phyloP scores from a whole-genome alignment of 106 monocot species.

The Dendrobium catenatum region DNA sequence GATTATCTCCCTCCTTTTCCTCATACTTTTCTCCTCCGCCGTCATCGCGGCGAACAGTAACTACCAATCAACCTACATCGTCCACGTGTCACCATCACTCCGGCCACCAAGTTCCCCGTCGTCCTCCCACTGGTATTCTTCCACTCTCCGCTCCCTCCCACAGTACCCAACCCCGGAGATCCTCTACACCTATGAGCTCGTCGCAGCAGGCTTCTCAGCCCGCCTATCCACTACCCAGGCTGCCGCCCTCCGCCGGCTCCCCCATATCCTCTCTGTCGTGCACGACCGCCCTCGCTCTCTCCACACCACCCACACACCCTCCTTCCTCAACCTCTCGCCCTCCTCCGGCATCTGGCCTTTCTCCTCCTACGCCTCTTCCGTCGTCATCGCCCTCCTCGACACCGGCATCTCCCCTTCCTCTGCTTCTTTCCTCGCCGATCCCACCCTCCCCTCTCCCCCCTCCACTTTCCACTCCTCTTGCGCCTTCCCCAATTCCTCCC shows the following conservation, averaged over 20 bases:
- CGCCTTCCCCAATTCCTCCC: constrained; percentile 25
- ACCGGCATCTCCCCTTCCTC: constrained; percentile 46
- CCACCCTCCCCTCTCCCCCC: constrained; percentile 19
- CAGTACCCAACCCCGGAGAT: constrained; percentile 26
- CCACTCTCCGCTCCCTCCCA: constrained; percentile 53
- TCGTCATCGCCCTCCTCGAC: constrained; percentile 48
- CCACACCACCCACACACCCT: constrained; percentile 76
- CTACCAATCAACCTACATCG: constrained; percentile 1
- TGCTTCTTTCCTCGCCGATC: constrained; percentile 18
- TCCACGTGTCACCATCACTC: constrained; percentile 18
- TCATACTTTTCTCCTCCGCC: background rate
- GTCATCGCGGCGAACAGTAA: background rate
- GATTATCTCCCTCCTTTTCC: background rate
- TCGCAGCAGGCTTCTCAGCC: constrained; percentile 65
- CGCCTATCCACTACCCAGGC: constrained; percentile 41
- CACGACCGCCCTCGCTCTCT: constrained; percentile 43
- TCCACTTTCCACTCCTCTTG: constrained; percentile 24
- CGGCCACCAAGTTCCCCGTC: constrained; percentile 30
- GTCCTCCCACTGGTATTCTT: constrained; percentile 34
- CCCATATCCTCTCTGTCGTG: constrained; percentile 38
- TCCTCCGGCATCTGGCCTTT: constrained; percentile 50
- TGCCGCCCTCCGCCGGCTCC: constrained; percentile 26
- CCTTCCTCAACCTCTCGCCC: constrained; percentile 58
- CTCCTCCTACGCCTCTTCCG: constrained; percentile 37
- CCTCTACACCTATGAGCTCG: constrained; percentile 60